These are phyloP conservation scores for Arachis hypogaea DNA, from an alignment of 306 rosid genomes.

Conservation along the genomic window DNA sequence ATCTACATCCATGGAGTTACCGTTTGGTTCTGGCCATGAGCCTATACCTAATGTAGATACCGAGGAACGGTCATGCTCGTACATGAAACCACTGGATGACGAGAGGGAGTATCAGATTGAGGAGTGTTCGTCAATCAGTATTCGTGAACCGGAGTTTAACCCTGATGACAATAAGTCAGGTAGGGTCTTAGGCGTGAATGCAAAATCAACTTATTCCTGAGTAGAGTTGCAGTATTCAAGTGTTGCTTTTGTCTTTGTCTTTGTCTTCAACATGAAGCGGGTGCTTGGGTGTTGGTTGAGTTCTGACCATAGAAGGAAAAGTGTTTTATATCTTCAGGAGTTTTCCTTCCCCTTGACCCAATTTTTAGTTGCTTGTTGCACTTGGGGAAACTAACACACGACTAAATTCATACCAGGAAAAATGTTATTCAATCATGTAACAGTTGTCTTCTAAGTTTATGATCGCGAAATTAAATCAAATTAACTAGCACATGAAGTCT, in stretches of 20 bases:
- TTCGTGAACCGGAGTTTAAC: constrained; percentile 52
- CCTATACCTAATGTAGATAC: constrained; percentile 62
- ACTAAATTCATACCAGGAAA: too few relatives aligned
- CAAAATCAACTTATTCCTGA: constrained; percentile 54
- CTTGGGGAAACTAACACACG: not conserved
- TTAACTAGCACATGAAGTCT: too few relatives aligned
- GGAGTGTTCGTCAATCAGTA: constrained; percentile 61
- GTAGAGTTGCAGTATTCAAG: constrained; percentile 40
- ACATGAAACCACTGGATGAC: constrained; percentile 69
- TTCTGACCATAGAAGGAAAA: not conserved
- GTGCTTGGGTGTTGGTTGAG: not conserved
- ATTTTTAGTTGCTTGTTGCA: not conserved
- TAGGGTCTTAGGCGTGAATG: constrained; percentile 56
- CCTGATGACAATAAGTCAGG: constrained; percentile 59
- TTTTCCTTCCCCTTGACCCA: not conserved
- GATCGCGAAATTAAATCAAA: too few relatives aligned
- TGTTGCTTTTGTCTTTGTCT: not conserved
- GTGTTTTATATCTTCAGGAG: not conserved
- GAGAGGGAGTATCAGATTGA: constrained; percentile 75
- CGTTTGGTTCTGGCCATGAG: constrained; percentile 69
- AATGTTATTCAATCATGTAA: too few relatives aligned
- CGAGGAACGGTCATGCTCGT: constrained; percentile 71
- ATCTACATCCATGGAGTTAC: constrained; percentile 60
- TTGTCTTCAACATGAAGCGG: constrained; percentile 3
- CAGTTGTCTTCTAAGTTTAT: too few relatives aligned